Evolutionary conservation across 2,329 filamentous ascomycete species (phyloP).

Genomic region (Neopestalotiopsis sp.): DNA sequence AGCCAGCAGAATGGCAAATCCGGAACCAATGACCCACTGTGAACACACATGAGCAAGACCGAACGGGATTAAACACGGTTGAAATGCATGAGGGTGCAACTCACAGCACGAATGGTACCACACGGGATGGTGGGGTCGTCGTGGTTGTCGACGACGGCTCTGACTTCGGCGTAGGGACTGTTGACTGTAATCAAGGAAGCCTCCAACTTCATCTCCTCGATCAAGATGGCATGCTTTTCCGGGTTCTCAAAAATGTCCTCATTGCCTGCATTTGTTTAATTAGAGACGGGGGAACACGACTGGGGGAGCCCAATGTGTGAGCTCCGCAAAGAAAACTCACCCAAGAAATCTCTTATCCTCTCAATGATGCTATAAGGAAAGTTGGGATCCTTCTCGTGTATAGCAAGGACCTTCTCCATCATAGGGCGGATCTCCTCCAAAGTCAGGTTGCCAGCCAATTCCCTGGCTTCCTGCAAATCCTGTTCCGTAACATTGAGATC

Average conservation of each 20-base stretch:
- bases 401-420: constrained; percentile 43
- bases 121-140: constrained; percentile 54
- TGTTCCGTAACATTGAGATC: constrained; percentile 31
- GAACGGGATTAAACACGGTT: not conserved
- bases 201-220: constrained; percentile 60
- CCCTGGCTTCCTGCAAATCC: constrained; percentile 30
- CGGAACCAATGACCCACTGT: constrained; percentile 54
- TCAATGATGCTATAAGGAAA: constrained; percentile 47
- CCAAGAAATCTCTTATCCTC: constrained; percentile 45
- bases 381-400: constrained; percentile 52
- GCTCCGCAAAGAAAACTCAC: not conserved
- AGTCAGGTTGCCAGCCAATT: constrained; percentile 26
- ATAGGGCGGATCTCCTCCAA: constrained; percentile 32
- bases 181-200: constrained; percentile 59
- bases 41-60: not conserved
- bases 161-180: constrained; percentile 62
- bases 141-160: constrained; percentile 60
- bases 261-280: constrained; percentile 36
- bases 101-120: constrained; percentile 55
- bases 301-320: not conserved
- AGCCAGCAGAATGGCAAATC: constrained; percentile 53
- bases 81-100: not conserved
- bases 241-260: constrained; percentile 49
- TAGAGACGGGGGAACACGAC: not conserved
- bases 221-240: constrained; percentile 51